Conservation (phyloP, 257 asterid genomes). For the Solanum paucissectum region DNA sequence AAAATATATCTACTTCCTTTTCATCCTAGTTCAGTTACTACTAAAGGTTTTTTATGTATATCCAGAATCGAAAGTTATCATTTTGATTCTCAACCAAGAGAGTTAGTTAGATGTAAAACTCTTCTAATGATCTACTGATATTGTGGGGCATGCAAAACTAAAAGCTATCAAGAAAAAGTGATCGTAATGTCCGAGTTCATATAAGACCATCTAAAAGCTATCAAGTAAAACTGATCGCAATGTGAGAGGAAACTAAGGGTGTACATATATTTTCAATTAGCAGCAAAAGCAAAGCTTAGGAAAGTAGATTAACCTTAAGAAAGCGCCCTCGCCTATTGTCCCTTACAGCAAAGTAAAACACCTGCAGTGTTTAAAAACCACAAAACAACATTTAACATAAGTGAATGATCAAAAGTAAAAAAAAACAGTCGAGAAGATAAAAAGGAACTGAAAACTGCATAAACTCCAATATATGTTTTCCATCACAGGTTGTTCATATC, state of each 20-base stretch:
- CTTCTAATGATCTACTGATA: background rate
- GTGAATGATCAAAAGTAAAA: background rate
- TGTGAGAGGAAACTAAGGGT: no score
- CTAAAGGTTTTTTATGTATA: background rate
- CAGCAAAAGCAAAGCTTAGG: background rate
- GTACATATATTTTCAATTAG: no score
- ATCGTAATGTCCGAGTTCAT: no score
- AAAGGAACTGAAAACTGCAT: no score
- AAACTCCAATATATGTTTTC: no score
- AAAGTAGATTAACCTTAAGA: conserved; percentile 54
- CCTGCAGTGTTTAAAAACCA: no score
- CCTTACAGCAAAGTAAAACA: background rate
- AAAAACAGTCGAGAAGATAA: no score
- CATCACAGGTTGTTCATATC: no score
- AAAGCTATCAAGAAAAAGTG: no score
- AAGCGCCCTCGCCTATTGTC: conserved; percentile 95
- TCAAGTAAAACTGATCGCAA: no score
- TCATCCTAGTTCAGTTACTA: background rate
- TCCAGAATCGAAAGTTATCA: background rate
- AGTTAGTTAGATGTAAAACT: background rate
- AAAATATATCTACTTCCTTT: background rate
- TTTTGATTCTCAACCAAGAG: background rate
- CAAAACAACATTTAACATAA: background rate
- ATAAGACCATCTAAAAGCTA: no score
- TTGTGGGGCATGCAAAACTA: background rate